Percentiles rank a stretch among this genome's conserved stretches.
phyloP scores from a whole-genome alignment of 2,329 filamentous ascomycete species.

The Botrytis galanthina region DNA sequence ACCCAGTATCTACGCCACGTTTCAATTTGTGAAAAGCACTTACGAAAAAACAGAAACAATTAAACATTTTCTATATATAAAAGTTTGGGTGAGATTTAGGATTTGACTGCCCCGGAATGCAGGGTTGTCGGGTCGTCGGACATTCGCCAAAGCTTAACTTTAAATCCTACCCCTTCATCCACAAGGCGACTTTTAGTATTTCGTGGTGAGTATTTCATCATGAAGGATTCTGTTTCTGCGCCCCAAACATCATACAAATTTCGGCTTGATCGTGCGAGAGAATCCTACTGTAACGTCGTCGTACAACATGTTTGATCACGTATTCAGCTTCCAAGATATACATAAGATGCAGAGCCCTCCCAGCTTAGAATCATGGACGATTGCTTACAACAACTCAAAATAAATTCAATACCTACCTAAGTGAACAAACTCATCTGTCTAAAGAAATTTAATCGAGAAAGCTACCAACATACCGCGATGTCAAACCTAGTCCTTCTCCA shows the following conservation, averaged over 20 bases:
- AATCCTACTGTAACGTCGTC: conserved; percentile 13
- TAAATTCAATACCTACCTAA: not conserved
- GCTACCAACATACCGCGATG: not conserved
- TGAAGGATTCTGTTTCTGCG: conserved; percentile 14
- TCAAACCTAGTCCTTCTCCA: not conserved
- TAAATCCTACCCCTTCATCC: conserved; percentile 11
- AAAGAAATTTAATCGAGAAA: not conserved
- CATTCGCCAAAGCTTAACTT: conserved; percentile 3
- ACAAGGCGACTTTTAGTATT: not conserved
- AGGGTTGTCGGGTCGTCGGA: not conserved
- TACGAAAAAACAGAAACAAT: not conserved
- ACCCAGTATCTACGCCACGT: not conserved
- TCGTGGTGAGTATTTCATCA: not conserved
- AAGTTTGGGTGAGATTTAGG: not conserved
- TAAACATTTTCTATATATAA: conserved; percentile 16
- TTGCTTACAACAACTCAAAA: not conserved
- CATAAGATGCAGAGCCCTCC: conserved; percentile 8
- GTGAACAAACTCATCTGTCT: not conserved
- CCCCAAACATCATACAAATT: conserved; percentile 17
- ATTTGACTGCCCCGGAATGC: not conserved
- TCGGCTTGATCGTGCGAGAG: not conserved
- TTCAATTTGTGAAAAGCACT: not conserved
- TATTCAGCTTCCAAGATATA: conserved; percentile 1
- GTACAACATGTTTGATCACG: not conserved
- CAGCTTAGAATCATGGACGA: not conserved